A percentile compares a stretch with the other conserved stretches of the same genome.
phyloP scores from a whole-genome alignment of 257 asterid species.

The Solanum acaule region DNA sequence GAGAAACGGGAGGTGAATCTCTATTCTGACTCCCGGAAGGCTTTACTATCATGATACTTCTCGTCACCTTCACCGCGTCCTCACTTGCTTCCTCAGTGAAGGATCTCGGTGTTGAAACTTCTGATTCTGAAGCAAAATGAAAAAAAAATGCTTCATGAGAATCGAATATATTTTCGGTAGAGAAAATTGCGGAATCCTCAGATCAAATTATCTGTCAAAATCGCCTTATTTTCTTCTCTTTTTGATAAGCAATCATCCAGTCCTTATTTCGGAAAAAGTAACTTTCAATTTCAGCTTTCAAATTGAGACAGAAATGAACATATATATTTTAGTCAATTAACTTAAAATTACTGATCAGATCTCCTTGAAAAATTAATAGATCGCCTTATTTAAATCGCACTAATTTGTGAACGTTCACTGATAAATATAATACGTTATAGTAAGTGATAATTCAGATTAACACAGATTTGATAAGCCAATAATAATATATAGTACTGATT shows the following conservation, averaged over 20 bases:
- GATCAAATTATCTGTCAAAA: not conserved
- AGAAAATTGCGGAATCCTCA: not conserved
- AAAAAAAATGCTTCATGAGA: not conserved
- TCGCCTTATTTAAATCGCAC: not conserved
- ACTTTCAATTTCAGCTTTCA: not conserved
- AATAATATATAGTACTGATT: not conserved
- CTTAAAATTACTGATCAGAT: not conserved
- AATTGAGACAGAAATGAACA: not conserved
- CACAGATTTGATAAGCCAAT: not conserved
- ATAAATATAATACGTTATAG: not conserved
- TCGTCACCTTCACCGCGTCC: slow-evolving; percentile 61
- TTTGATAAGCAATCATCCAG: not conserved
- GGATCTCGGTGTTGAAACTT: slow-evolving; percentile 24
- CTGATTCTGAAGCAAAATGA: slow-evolving; percentile 29
- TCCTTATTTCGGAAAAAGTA: not conserved
- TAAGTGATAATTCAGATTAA: not conserved
- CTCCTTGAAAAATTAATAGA: not conserved
- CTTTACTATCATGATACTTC: slow-evolving; percentile 86
- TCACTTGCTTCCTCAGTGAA: slow-evolving; percentile 31
- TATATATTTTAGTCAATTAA: not conserved
- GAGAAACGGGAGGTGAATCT: slow-evolving; percentile 86
- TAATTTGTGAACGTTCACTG: not conserved
- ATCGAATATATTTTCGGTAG: not conserved
- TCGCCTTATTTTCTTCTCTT: not conserved
- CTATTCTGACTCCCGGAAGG: slow-evolving; percentile 39